phyloP scores from a whole-genome alignment of 352 stramenopile species.

The Albugo candida region DNA sequence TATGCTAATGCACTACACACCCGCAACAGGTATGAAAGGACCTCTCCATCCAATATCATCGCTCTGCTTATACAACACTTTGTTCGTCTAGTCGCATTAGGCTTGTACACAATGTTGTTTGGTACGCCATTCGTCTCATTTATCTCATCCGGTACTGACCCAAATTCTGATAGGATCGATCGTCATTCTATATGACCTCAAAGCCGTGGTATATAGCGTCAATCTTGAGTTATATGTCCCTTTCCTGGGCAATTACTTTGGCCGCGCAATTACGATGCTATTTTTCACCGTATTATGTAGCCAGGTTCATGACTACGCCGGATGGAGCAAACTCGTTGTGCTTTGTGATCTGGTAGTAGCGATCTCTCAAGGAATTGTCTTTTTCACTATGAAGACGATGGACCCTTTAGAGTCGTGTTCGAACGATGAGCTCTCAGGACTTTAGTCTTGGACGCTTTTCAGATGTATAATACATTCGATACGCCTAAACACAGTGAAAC shows the following conservation, averaged over 20 bases:
- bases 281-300: slow-evolving; percentile 63
- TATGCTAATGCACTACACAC: slow-evolving; percentile 60
- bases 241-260: slow-evolving; percentile 77
- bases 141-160: not conserved
- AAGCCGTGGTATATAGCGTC: slow-evolving; percentile 63
- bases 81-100: slow-evolving; percentile 32
- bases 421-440: no score
- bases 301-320: slow-evolving; percentile 40
- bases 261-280: slow-evolving; percentile 52
- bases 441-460: no score
- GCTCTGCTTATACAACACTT: not conserved
- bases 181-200: slow-evolving; percentile 71
- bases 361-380: slow-evolving; percentile 56
- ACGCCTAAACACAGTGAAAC: no score
- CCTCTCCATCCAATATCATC: slow-evolving; percentile 1
- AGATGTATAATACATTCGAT: no score
- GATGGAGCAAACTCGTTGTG: slow-evolving; percentile 53
- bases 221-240: slow-evolving; percentile 69
- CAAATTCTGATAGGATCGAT: slow-evolving; percentile 16
- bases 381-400: slow-evolving; percentile 66
- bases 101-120: slow-evolving; percentile 73
- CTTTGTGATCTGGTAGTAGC: slow-evolving; percentile 61
- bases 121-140: slow-evolving; percentile 13
- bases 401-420: slow-evolving; percentile 1
- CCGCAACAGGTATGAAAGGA: slow-evolving; percentile 23